Conservation (phyloP, 192 early-diverging fungal genomes). For the Phycomyces blakesleeanus region DNA sequence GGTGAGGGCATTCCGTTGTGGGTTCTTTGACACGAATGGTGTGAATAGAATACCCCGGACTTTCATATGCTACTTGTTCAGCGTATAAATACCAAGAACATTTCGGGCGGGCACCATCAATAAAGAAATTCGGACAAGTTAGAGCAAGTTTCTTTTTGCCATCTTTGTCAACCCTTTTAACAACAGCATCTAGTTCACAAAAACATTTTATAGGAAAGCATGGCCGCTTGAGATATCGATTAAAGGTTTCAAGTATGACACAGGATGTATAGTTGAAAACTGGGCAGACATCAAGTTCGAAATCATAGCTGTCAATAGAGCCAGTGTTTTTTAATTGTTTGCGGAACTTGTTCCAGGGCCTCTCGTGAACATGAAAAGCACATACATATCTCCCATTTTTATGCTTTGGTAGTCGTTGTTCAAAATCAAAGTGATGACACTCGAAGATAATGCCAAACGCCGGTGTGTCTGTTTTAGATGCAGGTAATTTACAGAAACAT, state of each 20-base stretch:
- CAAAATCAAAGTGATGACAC: not conserved
- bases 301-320: not conserved
- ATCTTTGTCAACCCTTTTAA: not conserved
- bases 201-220: slow-evolving; percentile 23
- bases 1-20: too few species aligned
- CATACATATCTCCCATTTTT: slow-evolving; percentile 9
- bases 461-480: not conserved
- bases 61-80: slow-evolving; percentile 19
- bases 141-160: not conserved
- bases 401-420: not conserved
- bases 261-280: slow-evolving; percentile 38
- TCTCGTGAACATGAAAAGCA: slow-evolving; percentile 33
- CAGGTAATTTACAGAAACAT: not conserved
- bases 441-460: not conserved
- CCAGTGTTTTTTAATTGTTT: not conserved
- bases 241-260: slow-evolving; percentile 11
- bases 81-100: slow-evolving; percentile 28
- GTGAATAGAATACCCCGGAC: slow-evolving; percentile 5
- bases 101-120: slow-evolving; percentile 30
- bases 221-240: slow-evolving; percentile 2
- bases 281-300: slow-evolving; percentile 24
- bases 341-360: slow-evolving; percentile 22
- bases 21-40: too few species aligned
- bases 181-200: slow-evolving; percentile 15
- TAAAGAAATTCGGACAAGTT: slow-evolving; percentile 26